These are phyloP conservation scores for Grosmannia clavigera DNA, from an alignment of 2,329 filamentous ascomycete species.

Conservation along the genomic window DNA sequence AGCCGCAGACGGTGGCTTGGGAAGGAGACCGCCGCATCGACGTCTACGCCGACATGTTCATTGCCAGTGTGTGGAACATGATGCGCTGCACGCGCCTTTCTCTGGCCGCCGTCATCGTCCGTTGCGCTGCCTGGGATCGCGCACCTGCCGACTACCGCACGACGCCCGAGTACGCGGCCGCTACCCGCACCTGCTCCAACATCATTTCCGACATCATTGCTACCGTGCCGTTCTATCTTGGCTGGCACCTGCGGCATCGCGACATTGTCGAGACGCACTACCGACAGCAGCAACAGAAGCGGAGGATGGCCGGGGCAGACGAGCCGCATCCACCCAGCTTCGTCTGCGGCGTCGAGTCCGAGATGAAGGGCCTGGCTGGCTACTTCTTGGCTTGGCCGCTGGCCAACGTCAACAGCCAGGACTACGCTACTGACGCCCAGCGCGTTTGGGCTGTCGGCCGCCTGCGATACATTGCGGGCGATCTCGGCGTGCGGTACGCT, in stretches of 20 bases:
- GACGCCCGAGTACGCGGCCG: constrained; percentile 47
- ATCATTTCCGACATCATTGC: constrained; percentile 47
- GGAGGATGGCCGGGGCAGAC: neutral
- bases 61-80: constrained; percentile 46
- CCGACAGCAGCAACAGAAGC: neutral
- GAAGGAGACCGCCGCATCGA: constrained; percentile 46
- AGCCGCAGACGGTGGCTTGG: constrained; percentile 42
- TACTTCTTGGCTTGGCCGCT: constrained; percentile 50
- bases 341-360: constrained; percentile 35
- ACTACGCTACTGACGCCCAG: constrained; percentile 47
- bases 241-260: constrained; percentile 36
- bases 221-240: constrained; percentile 48
- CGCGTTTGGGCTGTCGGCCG: constrained; percentile 42
- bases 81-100: constrained; percentile 40
- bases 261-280: constrained; percentile 17
- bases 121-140: constrained; percentile 49
- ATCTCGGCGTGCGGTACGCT: constrained; percentile 46
- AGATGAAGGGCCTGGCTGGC: constrained; percentile 41
- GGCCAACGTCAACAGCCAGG: constrained; percentile 38
- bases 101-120: constrained; percentile 41
- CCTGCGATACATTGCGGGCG: constrained; percentile 39
- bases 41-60: constrained; percentile 45
- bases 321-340: constrained; percentile 25
- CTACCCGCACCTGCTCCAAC: constrained; percentile 36
- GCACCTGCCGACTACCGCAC: constrained; percentile 49